Evolutionary conservation across 2,329 filamentous ascomycete species (phyloP).

Genomic region (Verticillium nubilum): DNA sequence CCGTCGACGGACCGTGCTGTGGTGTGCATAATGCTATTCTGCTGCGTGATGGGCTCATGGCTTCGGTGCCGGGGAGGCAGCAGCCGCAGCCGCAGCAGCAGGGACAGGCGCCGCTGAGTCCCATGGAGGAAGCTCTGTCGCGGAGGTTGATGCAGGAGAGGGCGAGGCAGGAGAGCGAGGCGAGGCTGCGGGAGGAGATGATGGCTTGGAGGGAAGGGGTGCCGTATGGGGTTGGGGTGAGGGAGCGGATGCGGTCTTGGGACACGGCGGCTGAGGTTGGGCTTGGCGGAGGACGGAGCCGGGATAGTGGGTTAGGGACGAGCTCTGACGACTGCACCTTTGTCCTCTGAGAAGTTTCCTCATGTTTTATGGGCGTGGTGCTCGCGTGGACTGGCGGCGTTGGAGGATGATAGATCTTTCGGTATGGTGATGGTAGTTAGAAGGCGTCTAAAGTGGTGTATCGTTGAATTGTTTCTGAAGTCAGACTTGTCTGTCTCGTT

Average conservation of each 20-base stretch:
- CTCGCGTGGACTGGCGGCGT: neutral
- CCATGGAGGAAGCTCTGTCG: constrained; percentile 10
- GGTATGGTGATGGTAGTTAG: too few relatives aligned
- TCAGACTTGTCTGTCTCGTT: too few relatives aligned
- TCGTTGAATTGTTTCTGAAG: too few relatives aligned
- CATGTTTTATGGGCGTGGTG: neutral
- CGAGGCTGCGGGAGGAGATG: constrained; percentile 2
- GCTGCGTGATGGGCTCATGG: neutral
- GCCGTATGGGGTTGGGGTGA: neutral
- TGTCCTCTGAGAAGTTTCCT: neutral
- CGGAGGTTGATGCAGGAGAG: constrained; percentile 9
- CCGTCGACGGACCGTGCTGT: neutral
- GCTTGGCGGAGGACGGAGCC: constrained; percentile 1
- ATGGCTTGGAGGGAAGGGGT: constrained; percentile 1
- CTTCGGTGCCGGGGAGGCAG: neutral
- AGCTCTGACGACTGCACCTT: constrained; percentile 7
- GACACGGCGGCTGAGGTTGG: neutral
- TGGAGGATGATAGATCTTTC: neutral
- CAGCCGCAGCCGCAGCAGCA: neutral
- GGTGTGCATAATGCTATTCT: constrained; percentile 4
- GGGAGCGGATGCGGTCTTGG: neutral
- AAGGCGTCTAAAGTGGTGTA: too few relatives aligned
- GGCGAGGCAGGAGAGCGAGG: constrained; percentile 3
- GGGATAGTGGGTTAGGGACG: constrained; percentile 10
- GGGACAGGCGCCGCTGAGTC: neutral